Percentiles rank a stretch among this genome's conserved stretches.
phyloP scores from a whole-genome alignment of 768 basidiomycete species.

The Amanita phalloides region DNA sequence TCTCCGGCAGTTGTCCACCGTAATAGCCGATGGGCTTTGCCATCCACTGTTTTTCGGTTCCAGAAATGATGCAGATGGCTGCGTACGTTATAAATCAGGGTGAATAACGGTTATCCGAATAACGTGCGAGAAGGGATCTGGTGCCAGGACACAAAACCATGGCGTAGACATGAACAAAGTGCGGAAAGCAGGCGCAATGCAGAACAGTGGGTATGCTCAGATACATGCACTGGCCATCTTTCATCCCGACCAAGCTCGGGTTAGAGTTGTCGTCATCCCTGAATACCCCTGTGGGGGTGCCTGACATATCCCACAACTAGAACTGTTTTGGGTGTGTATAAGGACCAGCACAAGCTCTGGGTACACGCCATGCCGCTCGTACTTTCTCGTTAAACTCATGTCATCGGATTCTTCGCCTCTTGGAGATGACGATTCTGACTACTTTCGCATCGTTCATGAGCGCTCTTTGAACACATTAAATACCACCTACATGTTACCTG shows the following conservation, averaged over 20 bases:
- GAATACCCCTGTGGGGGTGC: not conserved
- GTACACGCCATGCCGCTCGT: conserved; percentile 11
- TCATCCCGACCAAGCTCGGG: not conserved
- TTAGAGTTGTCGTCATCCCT: conserved; percentile 2
- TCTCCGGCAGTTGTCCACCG: not conserved
- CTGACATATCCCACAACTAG: not conserved
- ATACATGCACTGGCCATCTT: not conserved
- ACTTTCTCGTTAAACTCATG: conserved; percentile 12
- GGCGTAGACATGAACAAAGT: too few relatives aligned
- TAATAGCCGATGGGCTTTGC: conserved; percentile 14
- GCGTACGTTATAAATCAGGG: conserved; percentile 50
- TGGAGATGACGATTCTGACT: conserved; percentile 36
- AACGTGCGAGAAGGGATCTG: conserved; percentile 53
- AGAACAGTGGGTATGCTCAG: too few relatives aligned
- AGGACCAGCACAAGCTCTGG: not conserved
- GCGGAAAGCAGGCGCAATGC: too few relatives aligned
- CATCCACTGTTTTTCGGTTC: not conserved
- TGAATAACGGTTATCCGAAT: conserved; percentile 50
- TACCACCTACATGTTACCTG: conserved; percentile 49
- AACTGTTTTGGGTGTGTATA: not conserved
- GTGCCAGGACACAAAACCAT: too few relatives aligned
- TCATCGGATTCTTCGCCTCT: conserved; percentile 11
- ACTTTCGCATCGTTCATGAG: conserved; percentile 42
- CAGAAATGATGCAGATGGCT: not conserved
- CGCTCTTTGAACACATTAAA: conserved; percentile 48